These are phyloP conservation scores for Irpex rosettiformis DNA, from an alignment of 1,284 basidiomycete genomes.

Conservation along the genomic window DNA sequence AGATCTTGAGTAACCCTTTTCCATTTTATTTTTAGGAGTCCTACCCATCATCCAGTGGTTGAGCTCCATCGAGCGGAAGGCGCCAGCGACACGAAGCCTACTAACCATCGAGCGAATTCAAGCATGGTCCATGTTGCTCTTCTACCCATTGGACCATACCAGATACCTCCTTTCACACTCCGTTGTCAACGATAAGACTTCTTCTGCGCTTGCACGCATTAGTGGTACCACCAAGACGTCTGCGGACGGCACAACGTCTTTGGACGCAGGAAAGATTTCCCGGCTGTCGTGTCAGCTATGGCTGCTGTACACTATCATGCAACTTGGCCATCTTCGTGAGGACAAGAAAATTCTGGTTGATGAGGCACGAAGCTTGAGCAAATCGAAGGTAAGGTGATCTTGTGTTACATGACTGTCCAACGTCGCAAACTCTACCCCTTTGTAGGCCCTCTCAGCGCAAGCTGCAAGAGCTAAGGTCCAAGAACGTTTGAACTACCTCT, in stretches of 20 bases:
- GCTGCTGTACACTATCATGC: constrained; percentile 72
- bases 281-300: constrained; percentile 74
- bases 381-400: constrained; percentile 41
- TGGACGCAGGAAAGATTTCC: constrained; percentile 47
- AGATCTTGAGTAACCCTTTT: background rate
- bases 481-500: constrained; percentile 64
- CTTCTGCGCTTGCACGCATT: constrained; percentile 40
- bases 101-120: constrained; percentile 78
- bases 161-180: constrained; percentile 66
- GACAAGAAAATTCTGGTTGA: constrained; percentile 56
- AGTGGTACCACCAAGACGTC: constrained; percentile 32
- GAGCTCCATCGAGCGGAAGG: constrained; percentile 63
- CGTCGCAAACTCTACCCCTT: background rate
- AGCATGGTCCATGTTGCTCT: constrained; percentile 80
- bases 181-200: constrained; percentile 54
- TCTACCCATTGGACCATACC: constrained; percentile 79
- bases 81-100: constrained; percentile 63
- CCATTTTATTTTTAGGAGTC: constrained; percentile 44
- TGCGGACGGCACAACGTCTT: constrained; percentile 29
- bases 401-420: background rate
- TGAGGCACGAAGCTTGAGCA: constrained; percentile 52
- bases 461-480: constrained; percentile 54
- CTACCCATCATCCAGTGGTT: constrained; percentile 79
- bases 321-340: constrained; percentile 67
- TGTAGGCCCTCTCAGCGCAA: constrained; percentile 31